Evolutionary conservation across 192 early-diverging fungal genomes (phyloP).

Genomic region (Backusella morwellensis): DNA sequence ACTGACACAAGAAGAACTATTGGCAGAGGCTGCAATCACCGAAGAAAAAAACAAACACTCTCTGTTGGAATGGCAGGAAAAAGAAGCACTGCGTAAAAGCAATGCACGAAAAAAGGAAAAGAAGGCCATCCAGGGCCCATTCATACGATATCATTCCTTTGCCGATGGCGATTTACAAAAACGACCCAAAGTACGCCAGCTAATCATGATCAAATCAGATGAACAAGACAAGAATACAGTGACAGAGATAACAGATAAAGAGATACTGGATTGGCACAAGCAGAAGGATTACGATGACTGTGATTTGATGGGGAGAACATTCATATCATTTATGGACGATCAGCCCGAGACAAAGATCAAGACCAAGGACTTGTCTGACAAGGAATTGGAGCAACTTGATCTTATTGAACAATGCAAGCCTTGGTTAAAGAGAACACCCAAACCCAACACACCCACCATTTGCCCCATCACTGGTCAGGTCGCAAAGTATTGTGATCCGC

Average conservation of each 20-base stretch:
- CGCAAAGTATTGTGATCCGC: conserved; percentile 61
- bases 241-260: background rate
- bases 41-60: conserved; percentile 51
- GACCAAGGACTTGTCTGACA: conserved; percentile 5
- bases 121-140: conserved; percentile 33
- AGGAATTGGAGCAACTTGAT: conserved; percentile 25
- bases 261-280: conserved; percentile 3
- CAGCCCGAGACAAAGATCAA: background rate
- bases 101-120: conserved; percentile 39
- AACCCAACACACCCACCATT: conserved; percentile 26
- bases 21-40: conserved; percentile 51
- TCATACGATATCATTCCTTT: conserved; percentile 50
- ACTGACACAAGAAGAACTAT: conserved; percentile 53
- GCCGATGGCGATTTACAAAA: conserved; percentile 37
- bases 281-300: conserved; percentile 24
- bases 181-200: conserved; percentile 31
- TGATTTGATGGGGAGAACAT: conserved; percentile 46
- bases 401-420: conserved; percentile 16
- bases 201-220: conserved; percentile 15
- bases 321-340: conserved; percentile 41
- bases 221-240: background rate
- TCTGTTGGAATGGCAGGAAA: conserved; percentile 46
- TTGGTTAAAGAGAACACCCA: conserved; percentile 21
- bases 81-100: conserved; percentile 45
- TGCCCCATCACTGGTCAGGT: conserved; percentile 63